Percentiles rank a stretch among this genome's conserved stretches.
phyloP scores from a whole-genome alignment of 2,329 filamentous ascomycete genomes.

The Helotiales sp. region DNA sequence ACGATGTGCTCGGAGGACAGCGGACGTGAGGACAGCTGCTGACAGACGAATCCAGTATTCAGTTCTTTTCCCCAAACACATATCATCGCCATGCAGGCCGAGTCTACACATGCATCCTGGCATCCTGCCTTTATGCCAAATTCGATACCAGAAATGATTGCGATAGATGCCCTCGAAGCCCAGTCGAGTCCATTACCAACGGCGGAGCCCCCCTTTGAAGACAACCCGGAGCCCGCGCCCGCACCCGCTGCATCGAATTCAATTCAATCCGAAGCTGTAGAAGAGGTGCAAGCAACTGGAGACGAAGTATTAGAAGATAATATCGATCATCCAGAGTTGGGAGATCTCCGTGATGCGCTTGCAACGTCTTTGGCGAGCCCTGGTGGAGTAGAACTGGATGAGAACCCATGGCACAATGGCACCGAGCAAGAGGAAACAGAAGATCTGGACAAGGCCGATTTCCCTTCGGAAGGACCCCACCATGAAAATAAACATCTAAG shows the following conservation, averaged over 20 bases:
- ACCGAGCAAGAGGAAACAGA: constrained; percentile 15
- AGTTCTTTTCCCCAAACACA: constrained; percentile 33
- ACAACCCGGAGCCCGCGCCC: constrained; percentile 13
- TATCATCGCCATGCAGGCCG: constrained; percentile 48
- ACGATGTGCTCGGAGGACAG: constrained; percentile 8
- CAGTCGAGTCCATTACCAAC: constrained; percentile 14
- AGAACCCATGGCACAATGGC: constrained; percentile 33
- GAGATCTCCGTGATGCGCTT: constrained; percentile 37
- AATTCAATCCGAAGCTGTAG: not conserved
- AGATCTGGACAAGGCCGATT: constrained; percentile 31
- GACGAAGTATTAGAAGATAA: constrained; percentile 23
- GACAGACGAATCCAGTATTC: constrained; percentile 36
- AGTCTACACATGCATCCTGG: constrained; percentile 52
- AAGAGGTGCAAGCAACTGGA: constrained; percentile 1
- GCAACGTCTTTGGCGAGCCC: constrained; percentile 37
- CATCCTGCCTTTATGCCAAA: constrained; percentile 59
- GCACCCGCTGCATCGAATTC: constrained; percentile 3
- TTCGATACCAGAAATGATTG: constrained; percentile 37
- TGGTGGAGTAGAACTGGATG: constrained; percentile 38
- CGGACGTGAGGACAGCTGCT: constrained; percentile 21
- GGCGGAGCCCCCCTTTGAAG: constrained; percentile 15
- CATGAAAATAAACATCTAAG: constrained; percentile 60
- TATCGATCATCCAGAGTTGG: constrained; percentile 30
- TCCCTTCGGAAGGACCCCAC: constrained; percentile 35
- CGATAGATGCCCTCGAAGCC: constrained; percentile 19